Evolutionary conservation across 2,329 filamentous ascomycete species (phyloP), one percentile per base, ranked within the genome.

Genomic region (Colletotrichum lini): DNA sequence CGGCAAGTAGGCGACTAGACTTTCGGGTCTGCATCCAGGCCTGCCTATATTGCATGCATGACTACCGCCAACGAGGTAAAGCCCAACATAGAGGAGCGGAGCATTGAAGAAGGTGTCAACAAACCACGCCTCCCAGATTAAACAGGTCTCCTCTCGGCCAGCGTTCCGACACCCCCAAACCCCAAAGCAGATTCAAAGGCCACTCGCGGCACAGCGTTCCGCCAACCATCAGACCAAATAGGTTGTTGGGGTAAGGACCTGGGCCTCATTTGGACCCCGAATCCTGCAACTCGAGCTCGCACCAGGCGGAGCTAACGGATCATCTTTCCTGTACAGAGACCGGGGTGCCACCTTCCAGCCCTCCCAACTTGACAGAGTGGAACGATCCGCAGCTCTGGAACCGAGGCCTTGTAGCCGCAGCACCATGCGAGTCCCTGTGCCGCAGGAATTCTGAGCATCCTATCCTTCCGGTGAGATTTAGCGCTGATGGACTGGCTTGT

Each of bases 341-440:
- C 64, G 64, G 58, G 68, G 58, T 59, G 7, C 21, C 56, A 53
- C 68, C 64, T 52, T 63, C 64, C 65, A 63, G 60, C 45, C 13
- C 38, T 26, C 68, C 65, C 9, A 35, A 59, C 30, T 10, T 35
- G 30, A 30, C 30, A 58, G 21, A 53, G 45, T 68, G 45, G 52
- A 21, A 40, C 52, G 65, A 71, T 63, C 64, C 65, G 65, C 58
- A 47, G 52, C 59, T 57, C 40, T 71, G 58, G 68, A 62, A 58
- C 26, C 23, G 50, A 16, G 2, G 10, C 26, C 38, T 47, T 3
- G 21, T 21, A 42, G 18, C 13, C 44, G 16, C 52, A 23, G 13
- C 13, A 38, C 10, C 15, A 52, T 12, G 9, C 23, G 7, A 5
- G 21, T 35, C 2, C 52, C 26, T n/a, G 3, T 35, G 15, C 7